Percentiles rank a stretch among this genome's conserved stretches.
These are phyloP conservation scores for Coemansia sp. DNA, from an alignment of 192 early-diverging fungal species.

Conservation along the genomic window DNA sequence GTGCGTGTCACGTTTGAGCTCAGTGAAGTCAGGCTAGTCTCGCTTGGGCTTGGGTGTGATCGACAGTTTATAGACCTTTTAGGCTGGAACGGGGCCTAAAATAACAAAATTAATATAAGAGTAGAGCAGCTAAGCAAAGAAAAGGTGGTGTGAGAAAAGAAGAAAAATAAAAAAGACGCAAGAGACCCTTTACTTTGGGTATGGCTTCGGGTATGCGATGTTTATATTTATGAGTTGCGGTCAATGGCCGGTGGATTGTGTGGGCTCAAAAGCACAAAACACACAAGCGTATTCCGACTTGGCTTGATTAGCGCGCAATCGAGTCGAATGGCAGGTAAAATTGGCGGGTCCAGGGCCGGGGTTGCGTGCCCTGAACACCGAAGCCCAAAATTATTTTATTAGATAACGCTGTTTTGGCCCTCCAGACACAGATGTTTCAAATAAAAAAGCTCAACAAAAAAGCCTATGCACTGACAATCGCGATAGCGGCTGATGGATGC, in stretches of 20 bases:
- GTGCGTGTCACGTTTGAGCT: no score
- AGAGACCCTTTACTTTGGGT: not conserved
- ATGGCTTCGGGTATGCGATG: slow-evolving; percentile 1
- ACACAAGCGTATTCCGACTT: not conserved
- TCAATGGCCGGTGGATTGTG: not conserved
- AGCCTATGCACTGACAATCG: slow-evolving; percentile 16
- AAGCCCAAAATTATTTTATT: not conserved
- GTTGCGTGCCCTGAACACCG: slow-evolving; percentile 6
- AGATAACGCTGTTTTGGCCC: slow-evolving; percentile 4
- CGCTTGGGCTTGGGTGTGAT: not conserved
- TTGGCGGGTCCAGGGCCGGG: not conserved
- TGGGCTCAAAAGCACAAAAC: slow-evolving; percentile 1
- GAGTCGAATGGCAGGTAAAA: not conserved
- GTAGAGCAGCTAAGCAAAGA: not conserved
- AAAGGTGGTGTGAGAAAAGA: not conserved
- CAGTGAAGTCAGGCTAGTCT: not conserved
- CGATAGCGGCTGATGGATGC: slow-evolving; percentile 10
- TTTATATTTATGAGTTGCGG: slow-evolving; percentile 3
- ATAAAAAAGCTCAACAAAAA: not conserved
- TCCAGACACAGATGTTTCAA: not conserved
- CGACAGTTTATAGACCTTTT: not conserved
- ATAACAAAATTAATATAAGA: not conserved
- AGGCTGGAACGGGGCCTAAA: not conserved
- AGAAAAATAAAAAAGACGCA: not conserved
- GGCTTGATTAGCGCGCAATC: not conserved